Evolutionary conservation across 352 stramenopile species (phyloP), one percentile per base, ranked within the genome.

Genomic region (Globisporangium ultimum): DNA sequence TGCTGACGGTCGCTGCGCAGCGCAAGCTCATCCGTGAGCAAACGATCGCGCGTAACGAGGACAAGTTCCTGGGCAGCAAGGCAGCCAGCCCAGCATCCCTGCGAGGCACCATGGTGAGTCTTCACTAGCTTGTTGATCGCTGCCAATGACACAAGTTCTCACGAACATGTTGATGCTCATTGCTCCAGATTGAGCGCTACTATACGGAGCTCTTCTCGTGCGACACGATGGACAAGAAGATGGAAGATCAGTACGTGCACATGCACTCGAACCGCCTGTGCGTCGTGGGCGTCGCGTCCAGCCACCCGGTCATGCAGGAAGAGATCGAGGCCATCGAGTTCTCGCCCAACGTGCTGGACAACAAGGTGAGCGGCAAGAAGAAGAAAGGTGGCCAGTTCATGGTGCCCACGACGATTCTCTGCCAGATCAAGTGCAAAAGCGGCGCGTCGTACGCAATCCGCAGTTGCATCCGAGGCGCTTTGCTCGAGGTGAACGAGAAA

Each of bases 261-360:
- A 95, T 95, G 86, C 86, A 95, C 72, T 93, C 86, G 45, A 95
- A 95, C 58, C 83, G 86, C 6, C 71, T 93, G n/a, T 92, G 86
- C 58, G 81, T 95, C 22, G 80, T 89, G 11, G 86, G 86, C 47
- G 74, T 90, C 43, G 83, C 85, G 2, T 72, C 70, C 36, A 80
- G 78, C 20, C 86, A 95, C 50, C 71, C 72, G 4, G 60, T 88
- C n/a, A 83, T 92, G 77, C 58, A 71, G 51, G 76, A 89, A 54
- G 61, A 79, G 45, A 65, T 95, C 11, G 71, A 68, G 49, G 67
- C 55, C 42, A 62, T 95, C 43, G 81, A 88, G 63, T 95, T 92
- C 58, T 66, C 79, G 28, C 58, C 59, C 34, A 80, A 72, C 55
- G 68, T 95, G 51, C 53, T 89, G 15, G 78, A 89, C 13, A 92